phyloP scores from a whole-genome alignment of 257 asterid species.

The Gynochthodes officinalis region DNA sequence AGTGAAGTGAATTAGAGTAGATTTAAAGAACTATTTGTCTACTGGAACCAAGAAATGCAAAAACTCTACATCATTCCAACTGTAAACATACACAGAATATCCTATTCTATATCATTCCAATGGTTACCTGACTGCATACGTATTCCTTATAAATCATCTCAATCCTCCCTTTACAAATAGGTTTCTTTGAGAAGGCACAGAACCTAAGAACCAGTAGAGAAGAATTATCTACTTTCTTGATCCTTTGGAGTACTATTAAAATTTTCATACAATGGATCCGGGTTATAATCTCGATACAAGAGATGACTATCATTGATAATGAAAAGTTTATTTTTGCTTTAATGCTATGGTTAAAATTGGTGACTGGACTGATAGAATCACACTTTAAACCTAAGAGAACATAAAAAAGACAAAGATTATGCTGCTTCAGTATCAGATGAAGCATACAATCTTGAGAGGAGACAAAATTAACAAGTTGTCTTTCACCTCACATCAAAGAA shows the following conservation, averaged over 20 bases:
- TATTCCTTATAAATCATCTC: neutral
- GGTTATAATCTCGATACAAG: neutral
- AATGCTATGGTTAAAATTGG: neutral
- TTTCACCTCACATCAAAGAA: neutral
- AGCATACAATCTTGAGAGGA: neutral
- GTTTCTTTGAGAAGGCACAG: neutral
- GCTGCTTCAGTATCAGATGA: neutral
- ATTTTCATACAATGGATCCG: neutral
- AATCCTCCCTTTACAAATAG: neutral
- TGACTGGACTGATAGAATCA: neutral
- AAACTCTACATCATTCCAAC: too few species aligned
- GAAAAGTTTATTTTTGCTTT: neutral
- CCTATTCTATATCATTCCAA: neutral
- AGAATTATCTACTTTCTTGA: neutral
- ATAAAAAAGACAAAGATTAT: neutral
- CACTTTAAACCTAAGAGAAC: neutral
- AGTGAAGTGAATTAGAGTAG: neutral
- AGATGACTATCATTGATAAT: neutral
- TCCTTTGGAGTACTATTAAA: neutral
- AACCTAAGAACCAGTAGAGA: neutral
- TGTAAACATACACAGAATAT: neutral
- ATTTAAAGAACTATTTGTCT: neutral
- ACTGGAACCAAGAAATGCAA: neutral
- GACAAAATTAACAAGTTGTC: neutral
- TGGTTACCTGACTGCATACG: neutral